Evolutionary conservation across 1,139 yeast species (phyloP), one percentile per base, ranked within the genome.

Genomic region (Geotrichum aggregatum): DNA sequence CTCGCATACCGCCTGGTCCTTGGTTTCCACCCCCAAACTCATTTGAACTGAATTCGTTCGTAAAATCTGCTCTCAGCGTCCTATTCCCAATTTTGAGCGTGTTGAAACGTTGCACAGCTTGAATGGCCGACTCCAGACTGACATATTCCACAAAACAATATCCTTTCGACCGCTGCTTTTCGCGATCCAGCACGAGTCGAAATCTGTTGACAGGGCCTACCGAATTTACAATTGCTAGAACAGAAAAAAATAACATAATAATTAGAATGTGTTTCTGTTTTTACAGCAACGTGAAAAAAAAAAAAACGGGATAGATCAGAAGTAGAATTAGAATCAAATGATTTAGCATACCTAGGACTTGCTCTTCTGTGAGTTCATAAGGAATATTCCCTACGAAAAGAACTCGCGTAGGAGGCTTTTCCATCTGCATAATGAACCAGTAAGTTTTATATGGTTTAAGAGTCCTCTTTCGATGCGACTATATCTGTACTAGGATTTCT

Each of bases 361-460:
- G 97, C 62, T 88, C 96, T 66, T 91, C 98, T 0, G 96, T 86
- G 63, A 84, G 82, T 61, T 83, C 88, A 61, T 77, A 83, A 1
- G 89, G 89, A 28, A 83, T 81, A 2, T 83, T 78, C 1, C 87
- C 86, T 28, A 83, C 76, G 60, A 79, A 80, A 3, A 82, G 78
- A 33, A 76, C 78, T 54, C 71, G 63, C 3, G 76, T 69, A 1
- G 76, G 76, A 8, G 64, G 61, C 50, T 64, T 68, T 40, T 47
- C 44, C 36, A 34, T 34, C n/a, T n/a, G 19, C 36, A 24, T 24
- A 5, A 8, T 16, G 18, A 10, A 13, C 36, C 5, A 34, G 14
- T 34, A 34, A 34, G 8, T 7, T n/a, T 10, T 34, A 34, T 34
- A n/a, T n/a, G n/a, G n/a, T n/a, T n/a, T n/a, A n/a, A n/a, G n/a